A percentile compares a stretch with the other conserved stretches of the same genome.
Conservation (phyloP, 768 basidiomycete species). For the Chalciporus piperatus region DNA sequence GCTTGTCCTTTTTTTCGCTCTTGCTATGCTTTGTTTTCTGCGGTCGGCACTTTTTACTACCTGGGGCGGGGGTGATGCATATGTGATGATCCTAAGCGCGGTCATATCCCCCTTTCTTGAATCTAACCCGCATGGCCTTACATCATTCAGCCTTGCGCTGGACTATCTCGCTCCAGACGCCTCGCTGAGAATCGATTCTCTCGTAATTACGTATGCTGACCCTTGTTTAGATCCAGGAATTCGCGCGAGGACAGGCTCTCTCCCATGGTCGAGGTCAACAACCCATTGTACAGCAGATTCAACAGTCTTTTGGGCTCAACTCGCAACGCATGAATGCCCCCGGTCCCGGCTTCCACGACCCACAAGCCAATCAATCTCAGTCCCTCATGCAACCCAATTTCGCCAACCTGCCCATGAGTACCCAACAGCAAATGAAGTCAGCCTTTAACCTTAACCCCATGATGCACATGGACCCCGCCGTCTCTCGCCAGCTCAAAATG, state of each 20-base stretch:
- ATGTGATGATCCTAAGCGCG: slow-evolving; percentile 10
- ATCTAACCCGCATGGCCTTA: slow-evolving; percentile 13
- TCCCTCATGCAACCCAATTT: slow-evolving; percentile 39
- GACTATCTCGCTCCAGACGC: not conserved
- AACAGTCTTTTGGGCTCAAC: slow-evolving; percentile 41
- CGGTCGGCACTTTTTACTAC: slow-evolving; percentile 4
- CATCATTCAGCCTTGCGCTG: slow-evolving; percentile 5
- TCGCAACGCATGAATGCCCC: slow-evolving; percentile 37
- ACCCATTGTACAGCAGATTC: slow-evolving; percentile 38
- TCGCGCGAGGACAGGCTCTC: slow-evolving; percentile 40
- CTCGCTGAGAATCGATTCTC: slow-evolving; percentile 4
- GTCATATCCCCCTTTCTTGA: slow-evolving; percentile 20
- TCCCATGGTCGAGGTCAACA: slow-evolving; percentile 40
- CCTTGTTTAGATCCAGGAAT: slow-evolving; percentile 42
- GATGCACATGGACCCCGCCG: slow-evolving; percentile 32
- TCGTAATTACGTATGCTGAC: slow-evolving; percentile 24
- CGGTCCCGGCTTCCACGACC: slow-evolving; percentile 37
- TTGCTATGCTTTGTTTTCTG: slow-evolving; percentile 11
- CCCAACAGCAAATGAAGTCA: slow-evolving; percentile 33
- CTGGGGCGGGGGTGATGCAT: slow-evolving; percentile 12
- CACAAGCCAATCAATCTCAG: slow-evolving; percentile 27
- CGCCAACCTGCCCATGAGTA: slow-evolving; percentile 37
- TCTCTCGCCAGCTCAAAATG: slow-evolving; percentile 42
- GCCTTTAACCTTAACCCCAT: slow-evolving; percentile 34
- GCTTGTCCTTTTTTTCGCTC: slow-evolving; percentile 14